Conservation (phyloP, 495 filamentous ascomycete species). For the Penicillium flavigenum region DNA sequence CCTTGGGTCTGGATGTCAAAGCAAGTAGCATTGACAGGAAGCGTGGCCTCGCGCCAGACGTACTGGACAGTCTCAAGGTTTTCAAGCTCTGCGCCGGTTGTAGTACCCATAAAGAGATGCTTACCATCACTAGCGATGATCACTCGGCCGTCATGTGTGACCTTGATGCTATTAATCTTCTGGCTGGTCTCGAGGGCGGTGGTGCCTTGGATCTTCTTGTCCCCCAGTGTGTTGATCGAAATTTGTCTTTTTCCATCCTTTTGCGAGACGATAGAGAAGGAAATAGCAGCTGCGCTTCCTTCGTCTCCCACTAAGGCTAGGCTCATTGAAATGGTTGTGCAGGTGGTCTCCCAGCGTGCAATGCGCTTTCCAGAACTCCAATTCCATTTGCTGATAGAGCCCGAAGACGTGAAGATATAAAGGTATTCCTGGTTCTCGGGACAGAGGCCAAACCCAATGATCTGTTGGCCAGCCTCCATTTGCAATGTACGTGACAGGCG, state of each 20-base stretch:
- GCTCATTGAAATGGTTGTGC: conserved; percentile 27
- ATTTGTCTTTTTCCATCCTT: conserved; percentile 39
- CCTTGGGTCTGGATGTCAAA: conserved; percentile 32
- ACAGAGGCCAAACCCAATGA: conserved; percentile 60
- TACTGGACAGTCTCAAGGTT: conserved; percentile 35
- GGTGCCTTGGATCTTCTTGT: conserved; percentile 26
- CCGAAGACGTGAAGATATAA: conserved; percentile 68
- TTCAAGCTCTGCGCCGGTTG: conserved; percentile 13
- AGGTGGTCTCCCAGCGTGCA: conserved; percentile 45
- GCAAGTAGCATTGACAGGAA: conserved; percentile 36
- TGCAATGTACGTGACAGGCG: conserved; percentile 65
- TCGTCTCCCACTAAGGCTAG: conserved; percentile 19
- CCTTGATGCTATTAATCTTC: conserved; percentile 35
- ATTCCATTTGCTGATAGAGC: conserved; percentile 68
- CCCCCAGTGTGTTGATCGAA: conserved; percentile 21
- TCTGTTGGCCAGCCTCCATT: conserved; percentile 31
- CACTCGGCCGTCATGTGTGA: conserved; percentile 32
- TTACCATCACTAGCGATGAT: conserved; percentile 39
- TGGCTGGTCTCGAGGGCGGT: conserved; percentile 32
- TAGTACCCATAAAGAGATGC: conserved; percentile 37
- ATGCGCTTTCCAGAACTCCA: conserved; percentile 63
- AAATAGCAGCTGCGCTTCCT: conserved; percentile 8
- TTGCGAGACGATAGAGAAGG: conserved; percentile 22
- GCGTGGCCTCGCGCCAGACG: conserved; percentile 50
- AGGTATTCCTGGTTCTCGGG: conserved; percentile 55